Base-by-base conservation (phyloP, 164 flowering plant genomes). In the Aristolochia californica region DNA sequence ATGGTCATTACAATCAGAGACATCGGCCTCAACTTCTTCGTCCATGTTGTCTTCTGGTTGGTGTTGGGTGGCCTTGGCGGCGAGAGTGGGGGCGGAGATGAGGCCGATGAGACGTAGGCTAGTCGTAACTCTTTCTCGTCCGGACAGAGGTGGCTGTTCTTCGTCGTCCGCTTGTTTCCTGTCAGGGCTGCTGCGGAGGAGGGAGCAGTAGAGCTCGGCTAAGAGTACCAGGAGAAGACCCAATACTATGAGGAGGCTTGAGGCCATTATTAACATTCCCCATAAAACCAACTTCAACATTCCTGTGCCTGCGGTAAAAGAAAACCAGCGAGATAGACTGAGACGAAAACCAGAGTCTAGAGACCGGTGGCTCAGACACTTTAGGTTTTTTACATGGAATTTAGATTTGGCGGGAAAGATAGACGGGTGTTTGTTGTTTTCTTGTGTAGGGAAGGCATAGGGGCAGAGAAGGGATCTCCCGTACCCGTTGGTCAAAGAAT, bases 141-240 rank as follows among this genome's bases (percentile, higher is more conserved):
- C 48, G 76, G 48, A 16, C 50, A 47, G 44, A 61, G 57, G 48
- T 63, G 62, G 30, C 12, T 56, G 53, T 47, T 5, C 61, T 64
- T 62, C 62, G 48, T 49, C 48, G 51, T 17, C 18, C 15, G 38
- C 43, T 58, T 45, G 43, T 62, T 17, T 54, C 62, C n/a, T 16
- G 57, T 14, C 12, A 45, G 9, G 52, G 70, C 38, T 18, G 55
- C 51, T 65, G 60, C 88, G 78, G 17, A 90, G 70, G 51, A 87
- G 77, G 58, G 87, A 79, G 67, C 97, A 90, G 79, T 90, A 90
- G 61, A 90, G 97, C 74, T 90, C 87, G 24, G 84, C 93, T 34
- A 87, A 59, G 5, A 90, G 77, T 7, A 90, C 83, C 4, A 83
- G 57, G 26, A 90, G 66, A 11, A 87, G 73, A 34, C 77, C 78